A percentile compares a stretch with the other conserved stretches of the same genome.
These are phyloP conservation scores for Phytophthora aleatoria DNA, from an alignment of 352 stramenopile species.

Conservation along the genomic window DNA sequence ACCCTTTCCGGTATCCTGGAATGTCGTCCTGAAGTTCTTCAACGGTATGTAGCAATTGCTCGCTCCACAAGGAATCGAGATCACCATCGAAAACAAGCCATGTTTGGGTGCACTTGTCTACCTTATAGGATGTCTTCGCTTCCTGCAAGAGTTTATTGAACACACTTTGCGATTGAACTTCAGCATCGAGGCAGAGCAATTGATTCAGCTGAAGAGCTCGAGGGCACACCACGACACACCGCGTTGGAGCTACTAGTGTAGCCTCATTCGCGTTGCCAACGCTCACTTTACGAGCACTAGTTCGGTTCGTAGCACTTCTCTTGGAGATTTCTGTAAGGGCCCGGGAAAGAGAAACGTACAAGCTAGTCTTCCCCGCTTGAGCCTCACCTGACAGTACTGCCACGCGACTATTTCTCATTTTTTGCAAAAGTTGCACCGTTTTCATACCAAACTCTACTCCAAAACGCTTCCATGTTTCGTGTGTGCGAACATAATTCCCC, in stretches of 20 bases:
- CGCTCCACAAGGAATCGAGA: constrained; percentile 50
- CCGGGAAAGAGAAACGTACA: constrained; percentile 48
- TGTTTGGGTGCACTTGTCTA: constrained; percentile 33
- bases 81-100: constrained; percentile 77
- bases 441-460: constrained; percentile 45
- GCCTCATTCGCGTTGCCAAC: background rate
- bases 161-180: constrained; percentile 36
- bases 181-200: constrained; percentile 32
- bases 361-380: constrained; percentile 57
- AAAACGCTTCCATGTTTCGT: constrained; percentile 37
- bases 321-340: constrained; percentile 30
- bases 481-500: constrained; percentile 26
- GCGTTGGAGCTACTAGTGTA: constrained; percentile 16
- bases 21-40: constrained; percentile 24
- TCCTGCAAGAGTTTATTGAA: constrained; percentile 49
- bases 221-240: constrained; percentile 47
- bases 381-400: constrained; percentile 50
- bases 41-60: constrained; percentile 48
- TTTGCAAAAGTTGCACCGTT: constrained; percentile 50
- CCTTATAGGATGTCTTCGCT: constrained; percentile 38
- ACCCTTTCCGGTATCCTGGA: constrained; percentile 21
- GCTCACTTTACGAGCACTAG: background rate
- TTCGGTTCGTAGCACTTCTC: constrained; percentile 1
- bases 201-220: constrained; percentile 41
- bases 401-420: constrained; percentile 26